Evolutionary conservation across 768 basidiomycete genomes (phyloP), one percentile per base, ranked within the genome.

Genomic region (Leccinum boreale): DNA sequence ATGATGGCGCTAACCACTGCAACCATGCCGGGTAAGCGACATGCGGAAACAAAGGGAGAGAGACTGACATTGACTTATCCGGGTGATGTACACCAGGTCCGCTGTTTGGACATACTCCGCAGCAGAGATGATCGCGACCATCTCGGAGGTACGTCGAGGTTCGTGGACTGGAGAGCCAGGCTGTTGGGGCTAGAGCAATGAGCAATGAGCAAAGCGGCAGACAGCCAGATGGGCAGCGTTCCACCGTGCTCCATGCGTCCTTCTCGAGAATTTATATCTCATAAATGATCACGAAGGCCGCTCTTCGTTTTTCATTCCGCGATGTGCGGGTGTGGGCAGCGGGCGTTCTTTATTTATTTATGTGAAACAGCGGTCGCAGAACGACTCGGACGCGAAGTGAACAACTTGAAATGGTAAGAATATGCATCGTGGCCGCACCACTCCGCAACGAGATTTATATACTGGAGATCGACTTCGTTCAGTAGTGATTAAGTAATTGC

Each of bases 51-150:
- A 50, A 19, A n/a, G n/a, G n/a, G 39, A n/a, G 39, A 39, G 4
- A 19, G 7, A 55, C 59, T 12, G 5, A 63, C 66, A 14, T 50
- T 67, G 59, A 19, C 64, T 60, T 3, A 15, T 31, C 48, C 55
- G 55, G n/a, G 47, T 50, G 47, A 61, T 6, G 7, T 28, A 12
- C 26, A 66, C 23, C 15, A 59, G 23, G 2, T 50, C 26, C n/a
- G 54, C 58, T 12, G 28, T 33, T 21, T 33, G 19, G 7, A 50
- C 8, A 23, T 33, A 49, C 17, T 49, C 48, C n/a, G 24, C 28
- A 5, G 48, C 14, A 24, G 48, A 49, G 10, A n/a, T n/a, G 48
- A n/a, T 29, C 28, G 28, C 15, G 14, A n/a, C n/a, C 48, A 49
- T 49, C 46, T 15, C 5, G 14, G 8, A 14, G 17, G 36, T 39